Base-by-base conservation (phyloP, 2,329 filamentous ascomycete genomes). In the Cephalotrichum gorgonifer region DNA sequence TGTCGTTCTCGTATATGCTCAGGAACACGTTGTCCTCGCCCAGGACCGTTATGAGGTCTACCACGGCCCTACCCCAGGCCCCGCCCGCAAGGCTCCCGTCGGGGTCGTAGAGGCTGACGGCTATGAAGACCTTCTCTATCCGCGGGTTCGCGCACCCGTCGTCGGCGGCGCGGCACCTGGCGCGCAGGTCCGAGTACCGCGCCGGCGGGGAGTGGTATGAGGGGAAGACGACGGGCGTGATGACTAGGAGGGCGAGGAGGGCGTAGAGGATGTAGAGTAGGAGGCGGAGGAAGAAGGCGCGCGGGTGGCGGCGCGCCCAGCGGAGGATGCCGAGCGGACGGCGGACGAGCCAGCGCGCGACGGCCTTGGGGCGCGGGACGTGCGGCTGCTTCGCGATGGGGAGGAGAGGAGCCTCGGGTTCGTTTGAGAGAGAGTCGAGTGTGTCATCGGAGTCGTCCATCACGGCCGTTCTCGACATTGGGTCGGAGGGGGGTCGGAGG, bases 1-100 rank as follows among this genome's bases (percentile, higher is more conserved):
- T 77, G 58, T 85, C 79, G 56, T 86, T 85, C 59, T 86, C 85
- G 61, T 87, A 88, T 28, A 89, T 76, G 62, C 82, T 86, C 49
- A 89, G 63, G 58, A 81, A 86, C 2, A 84, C 79, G 57, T 87
- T 85, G 31, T 83, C 68, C 14, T 74, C 72, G 0, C 85, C 85
- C 33, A 89, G 68, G 27, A 86, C 60, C 44, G 85, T 70, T 28
- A 88, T 74, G 48, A 89, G 63, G 20, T 78, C 67, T 38, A 82
- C 59, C 1, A 89, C 60, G 23, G 74, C 71, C 51, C 72, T 60
- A 0, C 80, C 83, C 85, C 85, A 89, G 26, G 69, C 66, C 2
- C 84, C 83, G 6, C 70, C 65, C 1, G 82, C 75, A 20, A 88
- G 65, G 3, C 73, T 66, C 2, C 81, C 83, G 6, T 70, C 68